These are phyloP conservation scores for Alternaria sp. DNA, from an alignment of 2,329 filamentous ascomycete species.

Conservation along the genomic window DNA sequence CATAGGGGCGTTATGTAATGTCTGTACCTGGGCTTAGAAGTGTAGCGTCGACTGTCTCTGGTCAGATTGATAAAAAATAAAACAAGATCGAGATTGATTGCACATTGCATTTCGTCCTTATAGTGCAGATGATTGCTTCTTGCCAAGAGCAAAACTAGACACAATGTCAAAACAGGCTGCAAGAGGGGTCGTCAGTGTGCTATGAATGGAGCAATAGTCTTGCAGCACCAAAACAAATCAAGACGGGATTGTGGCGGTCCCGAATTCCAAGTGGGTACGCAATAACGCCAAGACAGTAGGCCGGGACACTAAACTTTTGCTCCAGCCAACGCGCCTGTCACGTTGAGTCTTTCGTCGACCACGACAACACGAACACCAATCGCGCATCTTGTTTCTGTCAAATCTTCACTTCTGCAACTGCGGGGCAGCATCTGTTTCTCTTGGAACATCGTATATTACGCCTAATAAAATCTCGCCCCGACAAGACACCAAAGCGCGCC, in stretches of 20 bases:
- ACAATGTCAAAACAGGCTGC: not conserved
- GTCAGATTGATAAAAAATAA: conserved; percentile 31
- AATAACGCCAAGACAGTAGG: conserved; percentile 28
- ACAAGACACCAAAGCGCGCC: conserved; percentile 9
- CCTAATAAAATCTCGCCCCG: conserved; percentile 11
- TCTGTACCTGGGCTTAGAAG: conserved; percentile 14
- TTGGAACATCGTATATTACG: conserved; percentile 13
- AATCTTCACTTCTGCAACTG: conserved; percentile 31
- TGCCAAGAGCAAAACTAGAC: not conserved
- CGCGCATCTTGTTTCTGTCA: conserved; percentile 15
- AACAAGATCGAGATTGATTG: conserved; percentile 35
- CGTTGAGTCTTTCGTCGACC: conserved; percentile 10
- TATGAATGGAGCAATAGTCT: not conserved
- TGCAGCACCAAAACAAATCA: not conserved
- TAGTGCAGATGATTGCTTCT: not conserved
- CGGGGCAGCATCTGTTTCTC: conserved; percentile 34
- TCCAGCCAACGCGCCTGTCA: conserved; percentile 34
- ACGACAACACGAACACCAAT: conserved; percentile 21
- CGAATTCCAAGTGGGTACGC: conserved; percentile 4
- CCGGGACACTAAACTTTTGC: conserved; percentile 43
- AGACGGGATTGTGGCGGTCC: not conserved
- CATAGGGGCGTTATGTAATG: conserved; percentile 20
- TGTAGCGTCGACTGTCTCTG: conserved; percentile 14
- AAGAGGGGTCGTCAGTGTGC: not conserved
- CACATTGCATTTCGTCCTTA: not conserved